Conservation (phyloP, 2,329 filamentous ascomycete genomes). For the Coleophoma eucalyptorum region DNA sequence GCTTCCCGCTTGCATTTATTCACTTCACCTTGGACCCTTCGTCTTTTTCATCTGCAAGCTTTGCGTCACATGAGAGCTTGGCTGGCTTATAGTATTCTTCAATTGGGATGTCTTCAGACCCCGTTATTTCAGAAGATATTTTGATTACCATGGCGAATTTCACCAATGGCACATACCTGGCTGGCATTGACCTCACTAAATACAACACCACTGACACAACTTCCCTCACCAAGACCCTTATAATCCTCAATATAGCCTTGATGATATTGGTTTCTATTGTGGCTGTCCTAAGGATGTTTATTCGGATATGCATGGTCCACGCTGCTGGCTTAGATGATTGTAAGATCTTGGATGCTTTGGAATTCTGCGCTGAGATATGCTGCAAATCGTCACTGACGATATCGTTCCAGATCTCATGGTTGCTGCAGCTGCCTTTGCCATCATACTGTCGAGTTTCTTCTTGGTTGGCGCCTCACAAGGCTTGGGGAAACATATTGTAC, state of each 20-base stretch:
- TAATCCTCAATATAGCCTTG: not conserved
- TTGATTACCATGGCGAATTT: not conserved
- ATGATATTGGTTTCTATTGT: not conserved
- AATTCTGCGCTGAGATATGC: too few relatives aligned
- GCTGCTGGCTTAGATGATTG: slow-evolving; percentile 6
- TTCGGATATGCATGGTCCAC: not conserved
- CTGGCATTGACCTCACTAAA: not conserved
- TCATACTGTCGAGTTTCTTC: slow-evolving; percentile 1
- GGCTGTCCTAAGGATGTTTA: not conserved
- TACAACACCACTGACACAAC: not conserved
- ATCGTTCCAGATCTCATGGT: not conserved
- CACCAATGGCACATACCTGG: not conserved
- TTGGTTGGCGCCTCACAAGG: slow-evolving; percentile 4
- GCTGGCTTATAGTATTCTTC: too few relatives aligned
- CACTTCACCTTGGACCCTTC: too few relatives aligned
- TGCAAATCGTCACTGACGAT: too few relatives aligned
- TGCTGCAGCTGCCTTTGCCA: not conserved
- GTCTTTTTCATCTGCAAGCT: too few relatives aligned
- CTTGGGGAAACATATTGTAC: slow-evolving; percentile 7
- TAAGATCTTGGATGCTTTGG: not conserved
- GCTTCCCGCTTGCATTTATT: too few relatives aligned
- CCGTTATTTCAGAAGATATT: too few relatives aligned
- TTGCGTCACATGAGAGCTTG: too few relatives aligned
- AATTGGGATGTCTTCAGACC: too few relatives aligned
- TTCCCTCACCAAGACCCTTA: not conserved